Evolutionary conservation across 441 rosid species (phyloP).

Genomic region (Mallotus japonicus): DNA sequence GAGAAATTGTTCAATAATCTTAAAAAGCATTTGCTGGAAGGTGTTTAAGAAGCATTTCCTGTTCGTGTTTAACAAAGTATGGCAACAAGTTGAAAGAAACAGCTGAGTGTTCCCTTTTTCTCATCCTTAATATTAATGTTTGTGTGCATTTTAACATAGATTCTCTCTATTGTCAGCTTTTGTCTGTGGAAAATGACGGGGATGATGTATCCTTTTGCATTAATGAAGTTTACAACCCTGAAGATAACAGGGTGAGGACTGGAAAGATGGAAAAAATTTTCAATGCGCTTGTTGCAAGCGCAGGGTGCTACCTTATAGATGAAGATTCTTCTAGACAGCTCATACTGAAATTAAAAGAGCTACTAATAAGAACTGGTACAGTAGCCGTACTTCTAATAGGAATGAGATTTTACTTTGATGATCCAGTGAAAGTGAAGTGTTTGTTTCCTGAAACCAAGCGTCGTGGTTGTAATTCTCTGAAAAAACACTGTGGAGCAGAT

Average conservation of each 20-base stretch:
- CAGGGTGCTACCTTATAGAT: conserved; percentile 65
- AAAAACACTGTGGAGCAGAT: conserved; percentile 47
- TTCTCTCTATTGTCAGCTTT: conserved; percentile 43
- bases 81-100: background rate
- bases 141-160: background rate
- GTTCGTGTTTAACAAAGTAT: too few relatives aligned
- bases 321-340: conserved; percentile 68
- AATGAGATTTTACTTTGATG: conserved; percentile 72
- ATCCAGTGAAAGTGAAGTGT: conserved; percentile 70
- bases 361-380: conserved; percentile 81
- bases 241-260: conserved; percentile 62
- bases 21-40: background rate
- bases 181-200: conserved; percentile 72
- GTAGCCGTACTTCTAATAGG: conserved; percentile 75
- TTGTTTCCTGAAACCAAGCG: conserved; percentile 69
- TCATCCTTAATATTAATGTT: background rate
- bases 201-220: conserved; percentile 72
- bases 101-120: background rate
- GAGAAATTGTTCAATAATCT: background rate
- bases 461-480: conserved; percentile 46
- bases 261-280: conserved; percentile 74
- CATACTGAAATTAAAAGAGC: conserved; percentile 71
- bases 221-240: conserved; percentile 67
- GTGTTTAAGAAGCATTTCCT: too few relatives aligned
- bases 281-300: conserved; percentile 62